Evolutionary conservation across 2,329 filamentous ascomycete genomes (phyloP), one percentile per base, ranked within the genome.

Genomic region (Hypoxylon sp.): DNA sequence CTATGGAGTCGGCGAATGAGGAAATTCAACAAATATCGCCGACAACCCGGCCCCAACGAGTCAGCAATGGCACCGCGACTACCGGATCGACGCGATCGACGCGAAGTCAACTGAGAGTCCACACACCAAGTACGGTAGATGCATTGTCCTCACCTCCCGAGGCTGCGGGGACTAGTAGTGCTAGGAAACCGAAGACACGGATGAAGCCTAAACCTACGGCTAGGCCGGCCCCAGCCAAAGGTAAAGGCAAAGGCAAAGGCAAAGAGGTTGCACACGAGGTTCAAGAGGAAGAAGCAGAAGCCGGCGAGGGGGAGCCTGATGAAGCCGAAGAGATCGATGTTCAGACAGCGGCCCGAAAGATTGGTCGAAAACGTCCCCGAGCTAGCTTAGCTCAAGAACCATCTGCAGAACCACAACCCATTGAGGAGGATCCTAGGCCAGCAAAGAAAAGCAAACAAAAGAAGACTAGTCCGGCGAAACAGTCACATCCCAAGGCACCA

Each of bases 311-410:
- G n/a, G n/a, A n/a, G n/a, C n/a, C n/a, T n/a, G 67, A 72, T 7
- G 66, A 71, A 36, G 78, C 75, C 1, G 71, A 79, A 38, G 75
- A 78, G 35, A 71, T 81, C 11, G 66, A 70, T 26, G 73, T 66
- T 2, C 54, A 63, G 3, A 75, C 80, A 56, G 75, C 75, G 3
- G 78, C 78, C 2, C 60, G 64, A 44, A 58, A 49, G 0, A 62
- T 80, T 5, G 72, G 75, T 5, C 71, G 65, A 41, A 81, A 79
- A 57, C 75, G 77, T 1, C 69, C 67, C 2, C 72, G 76, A 30
- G 59, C 63, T 9, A 75, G 71, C 50, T 53, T 65, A 2, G 66
- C 65, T 16, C 67, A 66, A n/a, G 67, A 59, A 54, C 51, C 61
- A 2, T 78, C 77, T 0, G 73, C 75, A 2, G 76, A 78, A 32